These are phyloP conservation scores for Ciborinia camelliae DNA, from an alignment of 2,329 filamentous ascomycete genomes.

Conservation along the genomic window DNA sequence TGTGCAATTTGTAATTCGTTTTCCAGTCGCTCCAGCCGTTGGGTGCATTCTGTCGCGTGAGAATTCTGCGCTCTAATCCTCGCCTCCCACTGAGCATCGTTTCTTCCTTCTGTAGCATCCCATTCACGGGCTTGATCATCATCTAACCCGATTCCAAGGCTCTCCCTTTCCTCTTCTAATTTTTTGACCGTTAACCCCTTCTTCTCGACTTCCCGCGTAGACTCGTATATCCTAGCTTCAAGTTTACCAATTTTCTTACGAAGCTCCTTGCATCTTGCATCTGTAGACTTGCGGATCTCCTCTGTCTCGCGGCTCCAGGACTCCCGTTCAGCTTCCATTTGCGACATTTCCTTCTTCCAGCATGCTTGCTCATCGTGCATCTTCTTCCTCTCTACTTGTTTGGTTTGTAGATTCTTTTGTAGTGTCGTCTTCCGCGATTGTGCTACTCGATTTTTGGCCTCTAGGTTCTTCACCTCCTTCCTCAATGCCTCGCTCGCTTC, in stretches of 20 bases:
- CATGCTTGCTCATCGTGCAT: constrained; percentile 66
- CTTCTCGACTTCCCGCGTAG: constrained; percentile 72
- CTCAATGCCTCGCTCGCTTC: constrained; percentile 82
- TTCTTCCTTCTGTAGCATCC: constrained; percentile 33
- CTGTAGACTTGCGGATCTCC: constrained; percentile 49
- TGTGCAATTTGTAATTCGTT: constrained; percentile 26
- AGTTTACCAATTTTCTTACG: constrained; percentile 55
- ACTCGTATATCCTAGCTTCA: constrained; percentile 51
- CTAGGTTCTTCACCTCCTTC: constrained; percentile 73
- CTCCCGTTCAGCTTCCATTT: constrained; percentile 55
- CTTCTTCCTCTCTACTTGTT: constrained; percentile 64
- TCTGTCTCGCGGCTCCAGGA: constrained; percentile 53
- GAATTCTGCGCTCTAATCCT: constrained; percentile 30
- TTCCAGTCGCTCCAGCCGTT: constrained; percentile 32
- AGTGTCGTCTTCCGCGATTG: constrained; percentile 77
- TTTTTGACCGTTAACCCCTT: constrained; percentile 69
- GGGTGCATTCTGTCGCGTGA: constrained; percentile 27
- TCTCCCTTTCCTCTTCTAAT: constrained; percentile 67
- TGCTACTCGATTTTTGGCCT: constrained; percentile 75
- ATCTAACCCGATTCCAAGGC: constrained; percentile 57
- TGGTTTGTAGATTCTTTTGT: constrained; percentile 68
- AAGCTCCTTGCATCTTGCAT: constrained; percentile 50
- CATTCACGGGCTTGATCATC: constrained; percentile 45
- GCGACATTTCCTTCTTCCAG: constrained; percentile 61
- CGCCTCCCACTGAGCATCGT: constrained; percentile 37